These are phyloP conservation scores for Recurvomyces mirabilis DNA, from an alignment of 495 filamentous ascomycete species.

Conservation along the genomic window DNA sequence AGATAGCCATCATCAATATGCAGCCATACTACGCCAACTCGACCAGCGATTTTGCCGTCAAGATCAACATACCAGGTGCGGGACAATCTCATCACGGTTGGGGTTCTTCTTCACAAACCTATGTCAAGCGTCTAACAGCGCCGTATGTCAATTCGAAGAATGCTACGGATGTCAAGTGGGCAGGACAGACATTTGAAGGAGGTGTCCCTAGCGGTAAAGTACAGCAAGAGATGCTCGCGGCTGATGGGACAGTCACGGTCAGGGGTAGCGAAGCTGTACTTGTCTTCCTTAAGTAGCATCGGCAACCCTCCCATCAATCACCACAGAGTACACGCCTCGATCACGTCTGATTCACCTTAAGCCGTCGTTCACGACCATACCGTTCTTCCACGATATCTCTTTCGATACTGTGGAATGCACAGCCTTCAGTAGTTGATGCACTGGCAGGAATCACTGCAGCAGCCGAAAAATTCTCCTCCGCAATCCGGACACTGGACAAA, in stretches of 20 bases:
- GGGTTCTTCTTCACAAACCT: no score
- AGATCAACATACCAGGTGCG: neutral
- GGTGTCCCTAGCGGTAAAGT: neutral
- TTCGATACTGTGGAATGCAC: no score
- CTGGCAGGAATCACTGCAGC: no score
- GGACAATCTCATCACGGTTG: no score
- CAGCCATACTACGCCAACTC: constrained; percentile 6
- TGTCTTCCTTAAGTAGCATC: constrained; percentile 1
- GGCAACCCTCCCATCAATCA: no score
- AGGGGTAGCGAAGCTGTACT: constrained; percentile 9
- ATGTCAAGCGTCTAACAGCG: neutral
- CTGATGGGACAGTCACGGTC: neutral
- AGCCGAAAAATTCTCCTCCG: neutral
- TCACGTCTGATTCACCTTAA: no score
- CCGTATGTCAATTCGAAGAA: neutral
- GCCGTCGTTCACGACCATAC: no score
- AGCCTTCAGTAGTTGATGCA: no score
- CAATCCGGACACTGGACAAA: neutral
- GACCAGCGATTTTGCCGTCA: neutral
- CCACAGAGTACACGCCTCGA: no score
- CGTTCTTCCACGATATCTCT: no score
- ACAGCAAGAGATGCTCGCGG: neutral
- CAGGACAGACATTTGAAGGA: neutral
- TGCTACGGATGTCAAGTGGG: neutral
- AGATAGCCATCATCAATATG: constrained; percentile 1